These are phyloP conservation scores for Neltuma alba DNA, from an alignment of 306 rosid genomes.

Conservation along the genomic window DNA sequence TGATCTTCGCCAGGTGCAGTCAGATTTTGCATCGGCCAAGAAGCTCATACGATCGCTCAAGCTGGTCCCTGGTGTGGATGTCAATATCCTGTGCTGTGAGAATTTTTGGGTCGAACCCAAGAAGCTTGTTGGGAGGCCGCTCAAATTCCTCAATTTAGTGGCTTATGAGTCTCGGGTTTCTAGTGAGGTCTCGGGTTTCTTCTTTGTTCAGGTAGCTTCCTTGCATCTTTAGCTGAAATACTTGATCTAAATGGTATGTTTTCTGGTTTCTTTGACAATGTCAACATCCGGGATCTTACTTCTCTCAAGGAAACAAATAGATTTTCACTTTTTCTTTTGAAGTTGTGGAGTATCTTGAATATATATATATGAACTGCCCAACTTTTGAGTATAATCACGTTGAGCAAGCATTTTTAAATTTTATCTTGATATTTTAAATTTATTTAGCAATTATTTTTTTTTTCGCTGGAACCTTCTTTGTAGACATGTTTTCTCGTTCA, in stretches of 20 bases:
- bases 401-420: neutral
- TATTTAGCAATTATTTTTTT: neutral
- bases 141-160: no score
- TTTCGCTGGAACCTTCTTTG: neutral
- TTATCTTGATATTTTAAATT: neutral
- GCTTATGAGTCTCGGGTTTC: no score
- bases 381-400: neutral
- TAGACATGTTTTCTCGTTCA: neutral
- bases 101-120: no score
- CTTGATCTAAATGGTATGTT: neutral
- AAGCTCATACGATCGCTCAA: no score
- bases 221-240: neutral
- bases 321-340: neutral
- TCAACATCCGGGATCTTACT: neutral
- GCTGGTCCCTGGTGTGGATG: no score
- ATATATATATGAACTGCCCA: neutral
- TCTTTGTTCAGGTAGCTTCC: neutral
- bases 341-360: neutral
- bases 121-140: no score
- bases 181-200: no score
- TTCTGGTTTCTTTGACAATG: neutral
- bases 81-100: no score
- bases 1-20: no score
- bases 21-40: no score
- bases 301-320: neutral